Evolutionary conservation across 129 eudicot species (phyloP).

Genomic region (Tagetes erecta): DNA sequence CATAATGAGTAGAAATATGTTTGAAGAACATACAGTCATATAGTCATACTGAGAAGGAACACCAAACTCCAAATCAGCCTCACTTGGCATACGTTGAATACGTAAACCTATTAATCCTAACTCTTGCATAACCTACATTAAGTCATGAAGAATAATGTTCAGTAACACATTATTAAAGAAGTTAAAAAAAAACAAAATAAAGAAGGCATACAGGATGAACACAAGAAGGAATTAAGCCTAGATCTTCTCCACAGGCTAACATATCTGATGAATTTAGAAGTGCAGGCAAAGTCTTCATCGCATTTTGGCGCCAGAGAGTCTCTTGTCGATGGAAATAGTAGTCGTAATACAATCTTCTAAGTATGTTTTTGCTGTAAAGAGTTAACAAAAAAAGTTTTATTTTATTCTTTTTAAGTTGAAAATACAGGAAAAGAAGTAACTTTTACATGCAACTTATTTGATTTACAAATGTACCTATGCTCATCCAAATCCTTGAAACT

Average conservation of each 20-base stretch:
- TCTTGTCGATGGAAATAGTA: conserved; percentile 98
- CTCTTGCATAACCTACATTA: conserved; percentile 94
- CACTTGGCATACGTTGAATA: conserved; percentile 99
- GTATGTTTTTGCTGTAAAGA: conserved; percentile 69
- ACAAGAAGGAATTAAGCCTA: conserved; percentile 95
- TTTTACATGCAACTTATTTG: not conserved
- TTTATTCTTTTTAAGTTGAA: not conserved
- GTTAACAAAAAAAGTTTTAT: not conserved
- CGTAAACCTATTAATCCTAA: conserved; percentile 92
- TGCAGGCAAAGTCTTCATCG: conserved; percentile 90
- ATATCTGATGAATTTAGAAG: conserved; percentile 94
- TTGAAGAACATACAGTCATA: conserved; percentile 76
- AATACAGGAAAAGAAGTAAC: not conserved
- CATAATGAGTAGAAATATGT: not conserved
- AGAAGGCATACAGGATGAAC: conserved; percentile 86
- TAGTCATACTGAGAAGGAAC: conserved; percentile 91
- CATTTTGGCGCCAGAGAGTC: conserved; percentile 91
- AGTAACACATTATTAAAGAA: not conserved
- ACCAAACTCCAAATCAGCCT: conserved; percentile 82
- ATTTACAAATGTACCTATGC: conserved; percentile 56
- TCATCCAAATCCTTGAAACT: conserved; percentile 86
- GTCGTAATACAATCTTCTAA: conserved; percentile 84
- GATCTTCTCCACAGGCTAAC: conserved; percentile 99
- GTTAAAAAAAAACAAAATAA: not conserved
- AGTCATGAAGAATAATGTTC: not conserved